Base-by-base conservation (phyloP, 2,329 filamentous ascomycete species). In the Fonsecaea multimorphosa region DNA sequence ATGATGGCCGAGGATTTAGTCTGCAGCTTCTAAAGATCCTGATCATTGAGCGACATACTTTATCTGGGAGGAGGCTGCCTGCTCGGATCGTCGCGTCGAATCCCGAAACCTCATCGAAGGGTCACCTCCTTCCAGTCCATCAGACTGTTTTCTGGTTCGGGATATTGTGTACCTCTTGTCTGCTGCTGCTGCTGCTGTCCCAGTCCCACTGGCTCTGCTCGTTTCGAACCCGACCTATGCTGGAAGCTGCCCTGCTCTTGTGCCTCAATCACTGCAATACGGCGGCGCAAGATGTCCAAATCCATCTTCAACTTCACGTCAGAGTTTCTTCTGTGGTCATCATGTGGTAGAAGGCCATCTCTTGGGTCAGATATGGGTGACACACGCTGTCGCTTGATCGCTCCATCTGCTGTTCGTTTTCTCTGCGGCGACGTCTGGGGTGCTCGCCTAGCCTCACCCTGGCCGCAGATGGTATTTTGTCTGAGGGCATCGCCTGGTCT, bases 341-440 rank as follows among this genome's bases (percentile, higher is more conserved):
- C 14, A 22, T 19, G 14, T 11, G 40, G 54, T 12, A 49, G 29
- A 7, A 59, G 44, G 27, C 14, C 19, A 32, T 40, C 8, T 34
- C 52, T 44, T 1, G 46, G 22, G 11, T 51, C 46, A 32, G 9
- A 3, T 11, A 38, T 36, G 14, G 19, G 22, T 51, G 36, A 63
- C 12, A 11, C 52, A 19, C 29, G 54, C 7, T 60, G 60, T 38
- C 51, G 27, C 49, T 63, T 66, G 44, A 66, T 38, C 24, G 49
- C 56, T 36, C 61, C 65, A 16, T 67, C 61, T 22, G 51, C 31
- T 29, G 24, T 63, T 34, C 64, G 64, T 44, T 63, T 66, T 22
- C 54, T 60, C 27, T 36, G 56, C 11, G 29, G 24, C 24, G 9
- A 11, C 16, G 6, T 24, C 19, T 46, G 29, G 29, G 3, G 29